phyloP scores from a whole-genome alignment of 371 early-diverging fungal genomes.

The Mortierella sp. region DNA sequence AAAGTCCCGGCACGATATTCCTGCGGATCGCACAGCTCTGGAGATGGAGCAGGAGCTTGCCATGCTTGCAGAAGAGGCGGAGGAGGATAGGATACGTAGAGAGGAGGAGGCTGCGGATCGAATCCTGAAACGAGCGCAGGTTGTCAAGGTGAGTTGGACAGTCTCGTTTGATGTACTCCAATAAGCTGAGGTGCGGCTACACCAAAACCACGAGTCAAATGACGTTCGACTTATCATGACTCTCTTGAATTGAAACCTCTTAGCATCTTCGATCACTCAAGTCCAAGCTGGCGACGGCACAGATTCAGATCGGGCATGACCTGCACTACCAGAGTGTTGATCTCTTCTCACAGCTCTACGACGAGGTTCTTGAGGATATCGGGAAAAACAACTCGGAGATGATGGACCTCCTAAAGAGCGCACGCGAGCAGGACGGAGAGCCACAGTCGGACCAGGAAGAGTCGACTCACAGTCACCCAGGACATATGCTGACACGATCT shows the following conservation, averaged over 20 bases:
- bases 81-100: slow-evolving; percentile 36
- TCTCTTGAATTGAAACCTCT: neutral
- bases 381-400: slow-evolving; percentile 46
- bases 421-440: slow-evolving; percentile 5
- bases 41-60: slow-evolving; percentile 52
- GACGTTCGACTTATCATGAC: neutral
- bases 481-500: slow-evolving; percentile 49
- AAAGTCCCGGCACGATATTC: slow-evolving; percentile 9
- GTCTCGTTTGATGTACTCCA: neutral
- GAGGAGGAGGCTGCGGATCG: slow-evolving; percentile 49
- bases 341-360: slow-evolving; percentile 49
- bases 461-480: slow-evolving; percentile 8
- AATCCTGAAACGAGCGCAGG: slow-evolving; percentile 48
- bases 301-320: slow-evolving; percentile 47
- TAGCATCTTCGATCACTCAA: slow-evolving; percentile 50
- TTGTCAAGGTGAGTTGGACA: slow-evolving; percentile 36
- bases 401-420: slow-evolving; percentile 29
- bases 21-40: slow-evolving; percentile 12
- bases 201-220: neutral
- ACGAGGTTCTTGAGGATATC: slow-evolving; percentile 55
- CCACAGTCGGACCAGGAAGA: slow-evolving; percentile 19
- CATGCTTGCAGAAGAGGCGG: slow-evolving; percentile 55
- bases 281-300: slow-evolving; percentile 44
- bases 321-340: slow-evolving; percentile 46
- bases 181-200: neutral